Percentiles rank a stretch among this genome's conserved stretches.
phyloP scores from a whole-genome alignment of 192 early-diverging fungal species.

The Mortierella alpina region DNA sequence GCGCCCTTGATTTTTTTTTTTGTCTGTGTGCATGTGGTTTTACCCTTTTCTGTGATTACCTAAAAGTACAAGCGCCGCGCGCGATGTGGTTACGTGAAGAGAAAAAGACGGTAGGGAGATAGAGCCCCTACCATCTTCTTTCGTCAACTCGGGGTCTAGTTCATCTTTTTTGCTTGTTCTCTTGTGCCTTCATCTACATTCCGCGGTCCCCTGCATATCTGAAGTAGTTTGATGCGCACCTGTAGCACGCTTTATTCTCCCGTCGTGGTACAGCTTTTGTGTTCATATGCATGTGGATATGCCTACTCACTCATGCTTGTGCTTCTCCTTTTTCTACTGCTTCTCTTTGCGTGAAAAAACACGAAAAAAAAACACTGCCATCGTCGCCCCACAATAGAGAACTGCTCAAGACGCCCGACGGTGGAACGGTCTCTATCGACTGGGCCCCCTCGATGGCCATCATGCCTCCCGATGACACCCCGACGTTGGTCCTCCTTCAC shows the following conservation, averaged over 20 bases:
- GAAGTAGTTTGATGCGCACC: no score
- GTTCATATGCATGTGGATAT: neutral
- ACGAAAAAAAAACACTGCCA: neutral
- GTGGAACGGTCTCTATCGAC: slow-evolving; percentile 88
- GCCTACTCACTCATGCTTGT: no score
- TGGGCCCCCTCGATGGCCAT: slow-evolving; percentile 76
- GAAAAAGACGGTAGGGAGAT: no score
- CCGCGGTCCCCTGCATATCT: no score
- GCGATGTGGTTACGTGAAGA: no score
- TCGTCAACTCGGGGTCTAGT: no score
- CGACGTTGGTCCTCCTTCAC: slow-evolving; percentile 86
- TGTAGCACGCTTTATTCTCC: no score
- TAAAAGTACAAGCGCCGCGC: no score
- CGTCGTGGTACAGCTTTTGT: neutral
- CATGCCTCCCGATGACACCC: slow-evolving; percentile 69
- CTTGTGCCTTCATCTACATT: no score
- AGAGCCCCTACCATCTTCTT: no score
- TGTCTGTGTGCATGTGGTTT: neutral
- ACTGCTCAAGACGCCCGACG: slow-evolving; percentile 76
- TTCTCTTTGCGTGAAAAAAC: neutral
- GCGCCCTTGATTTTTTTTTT: neutral
- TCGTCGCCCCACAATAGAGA: slow-evolving; percentile 59
- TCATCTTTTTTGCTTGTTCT: no score
- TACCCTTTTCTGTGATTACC: neutral
- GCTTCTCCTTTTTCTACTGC: neutral